These are phyloP conservation scores for Malassezia vespertilionis DNA, from an alignment of 1,284 basidiomycete genomes.

Conservation along the genomic window DNA sequence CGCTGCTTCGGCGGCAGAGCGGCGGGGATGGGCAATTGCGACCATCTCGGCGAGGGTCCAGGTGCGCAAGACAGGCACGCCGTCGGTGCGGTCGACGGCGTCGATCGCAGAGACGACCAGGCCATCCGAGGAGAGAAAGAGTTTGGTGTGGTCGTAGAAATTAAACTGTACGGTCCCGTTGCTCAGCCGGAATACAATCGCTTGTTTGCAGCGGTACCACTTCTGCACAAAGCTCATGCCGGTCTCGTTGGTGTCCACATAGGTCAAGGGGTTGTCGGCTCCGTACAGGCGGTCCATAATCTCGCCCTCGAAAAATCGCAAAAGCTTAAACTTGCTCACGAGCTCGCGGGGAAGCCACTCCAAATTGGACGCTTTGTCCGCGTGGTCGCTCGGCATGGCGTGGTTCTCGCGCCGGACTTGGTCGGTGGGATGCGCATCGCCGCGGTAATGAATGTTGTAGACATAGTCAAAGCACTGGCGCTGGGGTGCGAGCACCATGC, in stretches of 20 bases:
- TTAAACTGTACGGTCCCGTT: constrained; percentile 95
- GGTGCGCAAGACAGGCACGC: constrained; percentile 65
- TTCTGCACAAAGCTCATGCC: constrained; percentile 92
- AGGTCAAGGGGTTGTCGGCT: constrained; percentile 65
- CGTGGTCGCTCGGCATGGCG: constrained; percentile 7
- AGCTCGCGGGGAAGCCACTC: constrained; percentile 24
- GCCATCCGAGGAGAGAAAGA: constrained; percentile 72
- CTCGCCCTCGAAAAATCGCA: constrained; percentile 42
- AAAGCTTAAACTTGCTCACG: constrained; percentile 30
- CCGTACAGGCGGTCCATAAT: constrained; percentile 44
- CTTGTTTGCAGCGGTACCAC: constrained; percentile 89
- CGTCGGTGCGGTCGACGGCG: constrained; percentile 53
- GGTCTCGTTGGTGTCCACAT: constrained; percentile 64
- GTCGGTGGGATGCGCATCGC: constrained; percentile 14
- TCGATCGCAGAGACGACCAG: constrained; percentile 68
- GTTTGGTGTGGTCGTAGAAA: constrained; percentile 93
- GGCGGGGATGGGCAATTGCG: constrained; percentile 51
- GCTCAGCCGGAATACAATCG: constrained; percentile 89
- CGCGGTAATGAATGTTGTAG: constrained; percentile 21
- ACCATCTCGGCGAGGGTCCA: constrained; percentile 68
- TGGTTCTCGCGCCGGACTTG: constrained; percentile 35
- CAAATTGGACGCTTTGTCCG: neutral
- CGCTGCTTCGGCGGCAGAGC: constrained; percentile 26
- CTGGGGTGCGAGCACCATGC: constrained; percentile 68
- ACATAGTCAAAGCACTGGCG: constrained; percentile 56